Conservation (phyloP, 1,284 basidiomycete genomes). For the Papiliotrema flavescens region DNA sequence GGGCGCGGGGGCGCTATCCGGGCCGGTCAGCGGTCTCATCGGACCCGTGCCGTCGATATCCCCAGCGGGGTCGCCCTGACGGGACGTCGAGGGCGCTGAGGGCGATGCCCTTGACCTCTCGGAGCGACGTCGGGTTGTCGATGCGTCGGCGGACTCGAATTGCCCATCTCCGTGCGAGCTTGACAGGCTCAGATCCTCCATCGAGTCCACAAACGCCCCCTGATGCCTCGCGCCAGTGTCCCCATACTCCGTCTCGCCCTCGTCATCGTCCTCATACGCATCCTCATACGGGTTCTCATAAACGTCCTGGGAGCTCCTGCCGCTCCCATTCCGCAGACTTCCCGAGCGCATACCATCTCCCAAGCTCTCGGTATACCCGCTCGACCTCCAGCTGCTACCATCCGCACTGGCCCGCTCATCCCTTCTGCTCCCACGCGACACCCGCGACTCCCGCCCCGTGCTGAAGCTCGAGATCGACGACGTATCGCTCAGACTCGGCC, state of each 20-base stretch:
- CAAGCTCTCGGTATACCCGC: slow-evolving; percentile 1
- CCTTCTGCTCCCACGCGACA: no score
- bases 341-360: background rate
- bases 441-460: slow-evolving; percentile 46
- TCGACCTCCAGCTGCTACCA: slow-evolving; percentile 16
- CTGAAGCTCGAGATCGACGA: slow-evolving; percentile 59
- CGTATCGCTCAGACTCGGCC: slow-evolving; percentile 83
- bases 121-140: no score
- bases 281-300: background rate
- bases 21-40: slow-evolving; percentile 17
- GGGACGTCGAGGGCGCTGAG: background rate
- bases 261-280: no score
- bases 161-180: no score
- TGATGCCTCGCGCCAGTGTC: background rate
- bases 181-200: background rate
- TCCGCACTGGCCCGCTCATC: slow-evolving; percentile 2
- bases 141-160: no score
- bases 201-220: background rate
- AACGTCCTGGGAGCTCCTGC: background rate
- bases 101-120: no score
- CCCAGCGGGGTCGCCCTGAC: background rate
- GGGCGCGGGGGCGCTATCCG: slow-evolving; percentile 25
- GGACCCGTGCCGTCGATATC: background rate
- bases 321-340: background rate
- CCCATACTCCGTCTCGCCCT: no score